Conservation (phyloP, 768 basidiomycete genomes). For the Antrodiella citrinella region DNA sequence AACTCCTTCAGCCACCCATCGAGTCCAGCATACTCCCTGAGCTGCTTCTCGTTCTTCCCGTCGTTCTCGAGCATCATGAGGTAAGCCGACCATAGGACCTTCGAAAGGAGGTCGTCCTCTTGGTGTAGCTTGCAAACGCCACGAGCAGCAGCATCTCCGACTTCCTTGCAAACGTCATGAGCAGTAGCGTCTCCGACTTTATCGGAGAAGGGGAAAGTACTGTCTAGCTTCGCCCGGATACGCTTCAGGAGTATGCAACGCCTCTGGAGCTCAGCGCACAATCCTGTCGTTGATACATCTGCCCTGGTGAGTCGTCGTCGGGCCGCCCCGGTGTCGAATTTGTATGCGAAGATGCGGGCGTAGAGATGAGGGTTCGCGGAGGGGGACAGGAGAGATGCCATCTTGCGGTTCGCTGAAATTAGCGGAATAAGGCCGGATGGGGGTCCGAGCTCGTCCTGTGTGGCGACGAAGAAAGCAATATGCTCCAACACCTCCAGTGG, state of each 20-base stretch:
- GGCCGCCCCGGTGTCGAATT: conserved; percentile 56
- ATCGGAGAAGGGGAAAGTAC: conserved; percentile 12
- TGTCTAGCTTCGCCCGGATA: conserved; percentile 35
- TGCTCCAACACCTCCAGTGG: conserved; percentile 77
- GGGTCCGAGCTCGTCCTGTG: conserved; percentile 46
- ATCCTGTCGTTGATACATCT: conserved; percentile 30
- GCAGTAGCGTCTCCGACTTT: conserved; percentile 2
- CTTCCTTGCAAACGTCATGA: background rate
- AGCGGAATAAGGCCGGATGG: conserved; percentile 52
- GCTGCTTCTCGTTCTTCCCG: conserved; percentile 60
- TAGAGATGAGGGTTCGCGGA: conserved; percentile 60
- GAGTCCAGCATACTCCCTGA: conserved; percentile 60
- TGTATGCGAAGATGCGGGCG: conserved; percentile 54
- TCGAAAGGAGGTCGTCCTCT: conserved; percentile 25
- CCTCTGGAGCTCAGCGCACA: conserved; percentile 58
- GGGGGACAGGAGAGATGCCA: conserved; percentile 43
- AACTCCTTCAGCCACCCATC: conserved; percentile 58
- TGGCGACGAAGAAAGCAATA: conserved; percentile 61
- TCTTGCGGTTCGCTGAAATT: conserved; percentile 38
- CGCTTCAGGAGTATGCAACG: conserved; percentile 51
- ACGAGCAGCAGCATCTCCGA: too few species aligned
- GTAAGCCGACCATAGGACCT: conserved; percentile 62
- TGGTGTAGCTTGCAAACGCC: conserved; percentile 11
- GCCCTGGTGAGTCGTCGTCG: conserved; percentile 40
- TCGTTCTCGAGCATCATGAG: conserved; percentile 80